phyloP scores from a whole-genome alignment of 257 asterid genomes.

The Agastache rugosa region DNA sequence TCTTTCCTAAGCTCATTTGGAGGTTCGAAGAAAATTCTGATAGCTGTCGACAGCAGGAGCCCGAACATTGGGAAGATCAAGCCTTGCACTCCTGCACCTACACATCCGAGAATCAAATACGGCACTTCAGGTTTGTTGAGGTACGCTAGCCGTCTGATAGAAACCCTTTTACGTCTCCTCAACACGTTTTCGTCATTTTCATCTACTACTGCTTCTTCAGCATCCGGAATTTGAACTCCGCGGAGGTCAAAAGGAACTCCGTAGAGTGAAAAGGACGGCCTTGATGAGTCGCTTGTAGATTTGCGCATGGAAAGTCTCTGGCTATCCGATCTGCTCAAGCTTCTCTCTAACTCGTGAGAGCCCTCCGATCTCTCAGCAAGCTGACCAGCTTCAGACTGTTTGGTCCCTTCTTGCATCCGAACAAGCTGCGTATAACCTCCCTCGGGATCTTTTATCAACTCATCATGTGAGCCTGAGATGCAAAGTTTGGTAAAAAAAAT shows the following conservation, averaged over 20 bases:
- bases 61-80: slow-evolving; percentile 73
- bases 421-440: slow-evolving; percentile 78
- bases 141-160: slow-evolving; percentile 54
- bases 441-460: slow-evolving; percentile 63
- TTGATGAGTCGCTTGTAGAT: slow-evolving; percentile 70
- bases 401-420: slow-evolving; percentile 66
- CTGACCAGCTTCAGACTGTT: slow-evolving; percentile 38
- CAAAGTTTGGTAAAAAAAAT: background rate
- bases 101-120: slow-evolving; percentile 58
- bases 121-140: slow-evolving; percentile 73
- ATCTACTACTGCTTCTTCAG: background rate
- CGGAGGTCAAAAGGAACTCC: slow-evolving; percentile 49
- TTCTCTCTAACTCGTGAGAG: slow-evolving; percentile 38
- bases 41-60: slow-evolving; percentile 66
- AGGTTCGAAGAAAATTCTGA: slow-evolving; percentile 67
- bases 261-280: slow-evolving; percentile 54
- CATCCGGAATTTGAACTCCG: slow-evolving; percentile 40
- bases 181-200: slow-evolving; percentile 33
- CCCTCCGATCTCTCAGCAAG: slow-evolving; percentile 35
- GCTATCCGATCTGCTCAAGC: slow-evolving; percentile 53
- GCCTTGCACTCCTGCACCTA: slow-evolving; percentile 68
- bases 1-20: slow-evolving; percentile 52
- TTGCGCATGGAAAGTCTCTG: slow-evolving; percentile 49
- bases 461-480: slow-evolving; percentile 69
- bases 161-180: slow-evolving; percentile 46